Percentiles rank a stretch among this genome's conserved stretches.
phyloP scores from a whole-genome alignment of 202 grass and related monocot species.

The Bolboschoenoplectus hybrid region DNA sequence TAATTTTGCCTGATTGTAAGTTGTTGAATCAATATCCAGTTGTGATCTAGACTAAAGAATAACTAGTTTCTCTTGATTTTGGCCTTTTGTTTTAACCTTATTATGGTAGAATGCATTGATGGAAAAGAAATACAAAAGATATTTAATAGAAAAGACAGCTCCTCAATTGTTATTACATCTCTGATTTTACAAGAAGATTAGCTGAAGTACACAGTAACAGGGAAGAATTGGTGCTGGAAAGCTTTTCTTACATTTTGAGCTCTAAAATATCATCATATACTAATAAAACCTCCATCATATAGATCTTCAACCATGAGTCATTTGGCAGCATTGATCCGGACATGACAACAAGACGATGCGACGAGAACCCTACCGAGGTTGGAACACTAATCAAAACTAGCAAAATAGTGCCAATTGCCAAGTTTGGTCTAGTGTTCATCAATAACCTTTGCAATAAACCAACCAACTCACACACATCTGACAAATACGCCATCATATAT shows the following conservation, averaged over 20 bases:
- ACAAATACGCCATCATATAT: slow-evolving; percentile 39
- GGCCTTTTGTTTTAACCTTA: neutral
- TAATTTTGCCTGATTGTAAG: neutral
- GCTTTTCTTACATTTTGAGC: neutral
- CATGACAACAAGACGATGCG: slow-evolving; percentile 11
- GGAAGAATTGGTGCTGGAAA: neutral
- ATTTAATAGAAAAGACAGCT: neutral
- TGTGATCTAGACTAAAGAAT: too few species aligned
- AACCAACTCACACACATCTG: slow-evolving; percentile 38
- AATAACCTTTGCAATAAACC: slow-evolving; percentile 42
- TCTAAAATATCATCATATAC: neutral
- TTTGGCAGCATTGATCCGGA: neutral
- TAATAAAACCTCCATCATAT: neutral
- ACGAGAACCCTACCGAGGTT: slow-evolving; percentile 23
- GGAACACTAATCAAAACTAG: slow-evolving; percentile 41
- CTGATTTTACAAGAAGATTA: neutral
- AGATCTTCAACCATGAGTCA: neutral
- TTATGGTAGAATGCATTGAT: neutral
- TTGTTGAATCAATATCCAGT: too few species aligned
- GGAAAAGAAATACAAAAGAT: neutral
- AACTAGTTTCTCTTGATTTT: neutral
- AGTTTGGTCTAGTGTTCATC: slow-evolving; percentile 41
- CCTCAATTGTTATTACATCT: neutral
- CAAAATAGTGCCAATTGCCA: slow-evolving; percentile 33
- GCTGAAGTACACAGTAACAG: neutral